A percentile compares a stretch with the other conserved stretches of the same genome.
Evolutionary conservation across 305 asterid genomes (phyloP).

Genomic region (Vinca major): DNA sequence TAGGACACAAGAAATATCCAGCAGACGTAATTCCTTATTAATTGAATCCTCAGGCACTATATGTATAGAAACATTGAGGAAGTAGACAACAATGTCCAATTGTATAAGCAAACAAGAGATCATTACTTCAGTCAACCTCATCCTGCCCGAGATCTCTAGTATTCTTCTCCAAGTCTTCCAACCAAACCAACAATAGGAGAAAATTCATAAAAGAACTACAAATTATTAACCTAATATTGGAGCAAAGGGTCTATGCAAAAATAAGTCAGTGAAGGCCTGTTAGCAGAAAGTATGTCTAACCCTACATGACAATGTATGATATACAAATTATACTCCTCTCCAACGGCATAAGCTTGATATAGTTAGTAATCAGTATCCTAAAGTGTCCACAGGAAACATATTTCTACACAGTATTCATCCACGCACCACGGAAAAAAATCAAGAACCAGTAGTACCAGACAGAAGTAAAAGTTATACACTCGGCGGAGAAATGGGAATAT

Average conservation of each 20-base stretch:
- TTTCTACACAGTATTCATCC: background rate
- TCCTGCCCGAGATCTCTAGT: background rate
- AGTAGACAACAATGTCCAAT: background rate
- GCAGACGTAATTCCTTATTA: background rate
- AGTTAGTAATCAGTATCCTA: background rate
- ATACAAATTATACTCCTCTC: background rate
- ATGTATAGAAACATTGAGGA: background rate
- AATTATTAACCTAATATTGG: background rate
- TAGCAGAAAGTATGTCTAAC: background rate
- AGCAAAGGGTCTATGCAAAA: background rate
- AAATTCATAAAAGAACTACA: background rate
- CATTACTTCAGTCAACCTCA: background rate
- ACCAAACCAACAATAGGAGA: background rate
- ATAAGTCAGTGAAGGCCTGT: background rate
- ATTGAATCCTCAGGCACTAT: background rate
- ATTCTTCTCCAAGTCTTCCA: conserved; percentile 1
- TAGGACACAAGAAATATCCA: background rate
- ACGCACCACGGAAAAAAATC: background rate
- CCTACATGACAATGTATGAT: background rate
- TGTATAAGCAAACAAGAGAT: background rate
- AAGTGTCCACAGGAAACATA: background rate
- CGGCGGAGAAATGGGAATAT: background rate
- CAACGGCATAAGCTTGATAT: background rate
- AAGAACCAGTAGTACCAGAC: background rate
- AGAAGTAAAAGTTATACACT: background rate